phyloP scores from a whole-genome alignment of 345 rosid species.

The Arabis hirsuta region DNA sequence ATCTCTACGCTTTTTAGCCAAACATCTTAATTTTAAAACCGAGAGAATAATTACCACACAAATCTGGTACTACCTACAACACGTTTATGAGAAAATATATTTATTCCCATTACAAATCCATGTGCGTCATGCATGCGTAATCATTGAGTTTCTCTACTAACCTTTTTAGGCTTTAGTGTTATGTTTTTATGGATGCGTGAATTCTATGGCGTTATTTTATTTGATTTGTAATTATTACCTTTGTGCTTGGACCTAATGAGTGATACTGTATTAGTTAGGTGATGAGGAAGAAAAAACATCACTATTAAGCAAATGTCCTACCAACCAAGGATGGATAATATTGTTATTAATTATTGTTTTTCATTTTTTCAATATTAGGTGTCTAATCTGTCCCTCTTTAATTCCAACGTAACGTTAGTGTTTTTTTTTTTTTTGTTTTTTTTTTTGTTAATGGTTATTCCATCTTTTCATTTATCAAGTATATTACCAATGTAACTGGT shows the following conservation, averaged over 20 bases:
- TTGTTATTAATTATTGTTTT: background rate
- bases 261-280: constrained; percentile 36
- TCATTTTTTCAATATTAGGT: constrained; percentile 32
- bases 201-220: constrained; percentile 16
- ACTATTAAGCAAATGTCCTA: constrained; percentile 32
- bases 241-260: constrained; percentile 37
- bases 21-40: no score
- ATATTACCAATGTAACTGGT: no score
- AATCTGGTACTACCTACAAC: background rate
- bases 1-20: no score
- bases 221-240: constrained; percentile 7
- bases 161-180: constrained; percentile 8
- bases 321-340: constrained; percentile 36
- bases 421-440: no score
- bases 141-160: background rate
- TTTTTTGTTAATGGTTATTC: no score
- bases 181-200: constrained; percentile 1
- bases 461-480: no score
- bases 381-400: constrained; percentile 6
- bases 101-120: constrained; percentile 10
- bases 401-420: constrained; percentile 10
- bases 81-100: background rate
- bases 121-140: constrained; percentile 42
- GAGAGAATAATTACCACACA: background rate
- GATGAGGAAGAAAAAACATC: constrained; percentile 22